Evolutionary conservation across 2,329 filamentous ascomycete species (phyloP).

Genomic region (Pseudogymnoascus verrucosus): DNA sequence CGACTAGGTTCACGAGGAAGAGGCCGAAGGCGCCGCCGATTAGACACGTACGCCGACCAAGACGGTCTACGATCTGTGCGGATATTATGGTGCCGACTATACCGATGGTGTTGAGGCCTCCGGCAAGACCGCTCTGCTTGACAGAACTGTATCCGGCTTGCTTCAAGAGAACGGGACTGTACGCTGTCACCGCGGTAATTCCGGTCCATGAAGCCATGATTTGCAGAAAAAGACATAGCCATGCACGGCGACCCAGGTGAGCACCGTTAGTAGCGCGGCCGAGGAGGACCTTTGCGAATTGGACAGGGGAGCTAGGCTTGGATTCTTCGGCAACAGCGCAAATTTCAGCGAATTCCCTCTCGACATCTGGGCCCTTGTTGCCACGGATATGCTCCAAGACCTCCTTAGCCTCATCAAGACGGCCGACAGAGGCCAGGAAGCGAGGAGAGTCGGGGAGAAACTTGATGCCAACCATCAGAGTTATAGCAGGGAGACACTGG

Average conservation of each 20-base stretch:
- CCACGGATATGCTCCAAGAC: conserved; percentile 15
- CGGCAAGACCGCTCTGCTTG: conserved; percentile 40
- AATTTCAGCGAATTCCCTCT: conserved; percentile 30
- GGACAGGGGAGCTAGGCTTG: conserved; percentile 29
- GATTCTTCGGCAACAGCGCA: conserved; percentile 25
- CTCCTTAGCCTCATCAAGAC: conserved; percentile 13
- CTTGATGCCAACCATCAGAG: conserved; percentile 32
- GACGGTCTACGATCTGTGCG: conserved; percentile 41
- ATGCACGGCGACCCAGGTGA: conserved; percentile 33
- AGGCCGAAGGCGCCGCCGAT: conserved; percentile 39
- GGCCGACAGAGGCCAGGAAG: conserved; percentile 14
- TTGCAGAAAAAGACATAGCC: conserved; percentile 37
- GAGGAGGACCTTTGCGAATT: conserved; percentile 32
- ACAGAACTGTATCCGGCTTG: conserved; percentile 31
- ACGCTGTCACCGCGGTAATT: conserved; percentile 31
- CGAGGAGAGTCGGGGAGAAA: conserved; percentile 38
- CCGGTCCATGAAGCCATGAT: conserved; percentile 39
- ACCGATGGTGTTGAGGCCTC: conserved; percentile 43
- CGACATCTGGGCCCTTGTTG: conserved; percentile 13
- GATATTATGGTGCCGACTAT: conserved; percentile 44
- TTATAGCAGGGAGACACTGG: conserved; percentile 32
- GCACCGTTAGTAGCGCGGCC: conserved; percentile 27
- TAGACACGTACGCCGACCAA: conserved; percentile 39
- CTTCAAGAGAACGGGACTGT: conserved; percentile 26
- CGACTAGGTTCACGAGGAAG: conserved; percentile 35